phyloP scores from a whole-genome alignment of 306 rosid genomes.

The Casuarina equisetifolia region DNA sequence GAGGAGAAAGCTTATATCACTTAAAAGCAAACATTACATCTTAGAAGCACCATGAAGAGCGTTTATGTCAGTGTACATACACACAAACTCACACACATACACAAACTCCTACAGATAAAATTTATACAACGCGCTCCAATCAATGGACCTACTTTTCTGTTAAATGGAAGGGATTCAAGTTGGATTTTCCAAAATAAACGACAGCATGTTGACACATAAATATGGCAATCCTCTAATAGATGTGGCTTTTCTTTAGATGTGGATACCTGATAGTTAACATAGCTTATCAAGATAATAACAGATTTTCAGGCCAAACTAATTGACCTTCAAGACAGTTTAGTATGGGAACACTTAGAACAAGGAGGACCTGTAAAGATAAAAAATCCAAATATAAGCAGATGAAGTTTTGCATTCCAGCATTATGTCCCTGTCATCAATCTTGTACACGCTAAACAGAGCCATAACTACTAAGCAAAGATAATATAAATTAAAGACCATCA shows the following conservation, averaged over 20 bases:
- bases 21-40: background rate
- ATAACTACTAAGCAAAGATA: background rate
- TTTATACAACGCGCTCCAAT: too few species aligned
- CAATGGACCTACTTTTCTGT: too few species aligned
- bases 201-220: background rate
- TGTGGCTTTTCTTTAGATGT: background rate
- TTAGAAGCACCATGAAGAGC: background rate
- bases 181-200: too few species aligned
- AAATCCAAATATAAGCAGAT: background rate
- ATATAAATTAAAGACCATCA: background rate
- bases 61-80: background rate
- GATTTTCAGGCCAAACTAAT: background rate
- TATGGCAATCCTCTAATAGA: background rate
- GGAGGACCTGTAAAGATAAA: background rate
- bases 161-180: too few species aligned
- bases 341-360: background rate
- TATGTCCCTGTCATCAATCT: slow-evolving; percentile 4
- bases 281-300: background rate
- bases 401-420: slow-evolving; percentile 6
- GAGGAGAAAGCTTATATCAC: background rate
- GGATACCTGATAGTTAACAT: background rate
- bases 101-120: too few species aligned
- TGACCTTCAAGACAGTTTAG: background rate
- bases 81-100: too few species aligned
- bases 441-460: background rate